phyloP scores from a whole-genome alignment of 2,329 filamentous ascomycete genomes.

The Scedosporium boydii region DNA sequence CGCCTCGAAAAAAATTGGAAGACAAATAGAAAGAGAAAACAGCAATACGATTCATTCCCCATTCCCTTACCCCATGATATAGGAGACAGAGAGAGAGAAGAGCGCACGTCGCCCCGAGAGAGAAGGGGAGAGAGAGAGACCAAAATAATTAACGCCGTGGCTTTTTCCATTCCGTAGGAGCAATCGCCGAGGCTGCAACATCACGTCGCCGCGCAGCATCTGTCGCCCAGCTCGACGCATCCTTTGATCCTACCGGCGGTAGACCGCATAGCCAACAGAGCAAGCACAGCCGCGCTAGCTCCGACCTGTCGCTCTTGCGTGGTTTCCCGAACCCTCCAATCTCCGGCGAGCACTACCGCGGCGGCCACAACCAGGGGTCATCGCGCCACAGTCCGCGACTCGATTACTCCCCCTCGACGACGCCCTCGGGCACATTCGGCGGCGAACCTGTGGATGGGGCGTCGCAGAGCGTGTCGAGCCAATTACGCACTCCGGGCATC shows the following conservation, averaged over 20 bases:
- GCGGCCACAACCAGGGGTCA: background rate
- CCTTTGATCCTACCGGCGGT: constrained; percentile 33
- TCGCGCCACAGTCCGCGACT: constrained; percentile 31
- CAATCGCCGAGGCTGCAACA: constrained; percentile 31
- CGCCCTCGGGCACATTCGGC: constrained; percentile 19
- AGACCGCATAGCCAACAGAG: constrained; percentile 51
- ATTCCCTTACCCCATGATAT: background rate
- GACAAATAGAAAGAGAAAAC: background rate
- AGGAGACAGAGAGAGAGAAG: background rate
- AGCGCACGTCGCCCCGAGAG: no score
- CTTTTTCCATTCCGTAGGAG: constrained; percentile 9
- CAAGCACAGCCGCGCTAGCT: constrained; percentile 62
- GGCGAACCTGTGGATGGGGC: constrained; percentile 21
- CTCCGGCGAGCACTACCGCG: constrained; percentile 27
- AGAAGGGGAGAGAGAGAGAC: no score
- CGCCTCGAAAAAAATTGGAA: background rate
- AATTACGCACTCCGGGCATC: constrained; percentile 40
- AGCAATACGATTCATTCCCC: background rate
- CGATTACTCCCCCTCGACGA: constrained; percentile 22
- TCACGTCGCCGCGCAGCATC: constrained; percentile 50
- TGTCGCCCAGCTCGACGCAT: constrained; percentile 50
- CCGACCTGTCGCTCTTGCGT: constrained; percentile 54
- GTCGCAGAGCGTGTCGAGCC: constrained; percentile 7
- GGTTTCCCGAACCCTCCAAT: constrained; percentile 40
- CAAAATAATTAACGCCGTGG: background rate